Percentiles rank a stretch among this genome's conserved stretches.
Evolutionary conservation across 139 green algal species (phyloP).

Genomic region (Astrephomene gubernaculifera): DNA sequence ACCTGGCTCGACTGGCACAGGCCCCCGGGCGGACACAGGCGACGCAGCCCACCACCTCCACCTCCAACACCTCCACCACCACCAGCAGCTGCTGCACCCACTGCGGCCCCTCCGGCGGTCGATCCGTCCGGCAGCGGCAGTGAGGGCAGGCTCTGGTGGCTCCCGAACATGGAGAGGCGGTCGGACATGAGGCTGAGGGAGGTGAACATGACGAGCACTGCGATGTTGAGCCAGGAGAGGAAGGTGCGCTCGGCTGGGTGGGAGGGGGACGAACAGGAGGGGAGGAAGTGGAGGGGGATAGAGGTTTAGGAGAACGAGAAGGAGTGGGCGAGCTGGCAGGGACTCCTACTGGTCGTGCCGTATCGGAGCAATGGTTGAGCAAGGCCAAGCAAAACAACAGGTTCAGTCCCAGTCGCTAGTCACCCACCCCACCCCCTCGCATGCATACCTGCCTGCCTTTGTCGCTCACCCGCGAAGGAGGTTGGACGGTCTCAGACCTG

Average conservation of each 20-base stretch:
- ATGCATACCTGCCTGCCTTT: no score
- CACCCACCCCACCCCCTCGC: no score
- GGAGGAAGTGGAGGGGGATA: no score
- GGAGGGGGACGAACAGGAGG: background rate
- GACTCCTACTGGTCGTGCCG: no score
- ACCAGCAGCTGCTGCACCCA: background rate
- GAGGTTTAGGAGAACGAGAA: no score
- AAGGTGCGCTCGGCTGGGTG: slow-evolving; percentile 94
- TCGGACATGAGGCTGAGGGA: slow-evolving; percentile 64
- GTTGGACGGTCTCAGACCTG: no score
- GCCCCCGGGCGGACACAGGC: background rate
- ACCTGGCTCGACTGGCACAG: slow-evolving; percentile 37
- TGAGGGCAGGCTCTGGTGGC: background rate
- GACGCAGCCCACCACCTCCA: background rate
- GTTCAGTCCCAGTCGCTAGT: no score
- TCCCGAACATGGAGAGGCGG: background rate
- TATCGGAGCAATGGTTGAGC: no score
- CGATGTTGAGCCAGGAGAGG: slow-evolving; percentile 87
- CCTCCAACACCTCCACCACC: background rate
- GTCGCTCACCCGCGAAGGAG: no score
- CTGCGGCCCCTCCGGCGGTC: background rate
- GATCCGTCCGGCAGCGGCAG: background rate
- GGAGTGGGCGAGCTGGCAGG: no score
- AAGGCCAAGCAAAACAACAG: no score
- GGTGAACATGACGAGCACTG: slow-evolving; percentile 79